Evolutionary conservation across 345 rosid species (phyloP).

Genomic region (Sisymbrium altissimum): DNA sequence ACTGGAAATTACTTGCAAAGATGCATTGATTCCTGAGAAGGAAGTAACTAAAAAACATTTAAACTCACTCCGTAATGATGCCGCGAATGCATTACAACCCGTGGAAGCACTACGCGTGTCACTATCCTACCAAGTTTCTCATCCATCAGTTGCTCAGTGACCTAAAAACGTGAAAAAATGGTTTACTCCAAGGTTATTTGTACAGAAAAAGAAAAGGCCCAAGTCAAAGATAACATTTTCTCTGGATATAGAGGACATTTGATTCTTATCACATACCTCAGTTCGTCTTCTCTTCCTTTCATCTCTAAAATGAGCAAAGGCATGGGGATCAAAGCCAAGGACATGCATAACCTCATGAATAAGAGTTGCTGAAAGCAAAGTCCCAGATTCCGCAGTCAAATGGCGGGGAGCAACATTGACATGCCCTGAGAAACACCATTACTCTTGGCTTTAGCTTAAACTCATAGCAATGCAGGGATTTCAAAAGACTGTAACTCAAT

Average conservation of each 20-base stretch:
- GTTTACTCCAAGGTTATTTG: not conserved
- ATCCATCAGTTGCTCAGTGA: slow-evolving; percentile 81
- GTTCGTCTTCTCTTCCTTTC: slow-evolving; percentile 94
- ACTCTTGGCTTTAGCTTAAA: slow-evolving; percentile 13
- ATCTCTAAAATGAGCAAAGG: slow-evolving; percentile 97
- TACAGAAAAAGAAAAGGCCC: not conserved
- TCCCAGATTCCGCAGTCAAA: slow-evolving; percentile 95
- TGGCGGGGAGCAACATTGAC: slow-evolving; percentile 99
- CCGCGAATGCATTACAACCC: slow-evolving; percentile 92
- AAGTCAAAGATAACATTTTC: not conserved
- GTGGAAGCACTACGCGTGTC: slow-evolving; percentile 95
- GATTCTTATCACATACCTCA: slow-evolving; percentile 48
- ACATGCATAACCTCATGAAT: slow-evolving; percentile 99
- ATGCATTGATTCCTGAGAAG: not conserved
- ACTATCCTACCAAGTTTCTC: slow-evolving; percentile 91
- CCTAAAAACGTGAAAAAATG: slow-evolving; percentile 41
- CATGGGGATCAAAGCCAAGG: slow-evolving; percentile 99
- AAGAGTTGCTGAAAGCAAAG: slow-evolving; percentile 94
- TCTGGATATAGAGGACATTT: not conserved
- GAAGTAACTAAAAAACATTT: not conserved
- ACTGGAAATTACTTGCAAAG: not conserved
- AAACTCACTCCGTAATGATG: slow-evolving; percentile 87
- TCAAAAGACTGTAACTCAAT: not conserved
- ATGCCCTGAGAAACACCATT: slow-evolving; percentile 56
- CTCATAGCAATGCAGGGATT: slow-evolving; percentile 2